Evolutionary conservation across 768 basidiomycete species (phyloP), one percentile per base, ranked within the genome.

Genomic region (Rhizopogon salebrosus): DNA sequence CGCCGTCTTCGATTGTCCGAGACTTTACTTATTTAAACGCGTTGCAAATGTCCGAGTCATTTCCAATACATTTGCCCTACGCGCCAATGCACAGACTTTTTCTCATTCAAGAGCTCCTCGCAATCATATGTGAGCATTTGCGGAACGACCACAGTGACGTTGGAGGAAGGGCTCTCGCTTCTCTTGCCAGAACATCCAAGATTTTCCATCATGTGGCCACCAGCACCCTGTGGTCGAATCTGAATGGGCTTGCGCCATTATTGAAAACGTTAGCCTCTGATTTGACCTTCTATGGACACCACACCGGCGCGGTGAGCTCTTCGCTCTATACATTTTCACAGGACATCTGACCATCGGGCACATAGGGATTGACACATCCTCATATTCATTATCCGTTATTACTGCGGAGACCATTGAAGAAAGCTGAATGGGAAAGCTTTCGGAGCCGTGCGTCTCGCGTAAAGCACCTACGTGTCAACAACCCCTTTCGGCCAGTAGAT

Each of bases 101-200:
- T 26, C 27, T 16, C 34, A 27, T 54, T 34, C 53, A 40, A 34
- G 53, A 54, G 5, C 49, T 54, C 18, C 40, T 54, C 16, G 38
- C 4, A 22, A 39, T 27, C 20, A 35, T 54, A 38, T 54, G 49
- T 31, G 31, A 53, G 10, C 27, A 40, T 3, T 23, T 54, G 16
- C 39, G 14, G 20, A 27, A 26, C n/a, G 48, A 29, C 5, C 11
- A 3, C 10, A 13, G 9, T 3, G 18, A 22, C 16, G 11, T 11
- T 23, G 22, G 42, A 16, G 37, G 37, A 36, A 53, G 26, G 31
- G 41, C 55, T 29, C 48, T 57, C 41, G 56, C 56, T 18, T 36
- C 48, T 34, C 49, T 57, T 20, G 56, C 56, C n/a, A 43, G 54
- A 22, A 57, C 56, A 4, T 57, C 55, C 39, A 50, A 39, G 24